Conservation (phyloP, 2,329 filamentous ascomycete genomes). For the Apiospora pterosperma region DNA sequence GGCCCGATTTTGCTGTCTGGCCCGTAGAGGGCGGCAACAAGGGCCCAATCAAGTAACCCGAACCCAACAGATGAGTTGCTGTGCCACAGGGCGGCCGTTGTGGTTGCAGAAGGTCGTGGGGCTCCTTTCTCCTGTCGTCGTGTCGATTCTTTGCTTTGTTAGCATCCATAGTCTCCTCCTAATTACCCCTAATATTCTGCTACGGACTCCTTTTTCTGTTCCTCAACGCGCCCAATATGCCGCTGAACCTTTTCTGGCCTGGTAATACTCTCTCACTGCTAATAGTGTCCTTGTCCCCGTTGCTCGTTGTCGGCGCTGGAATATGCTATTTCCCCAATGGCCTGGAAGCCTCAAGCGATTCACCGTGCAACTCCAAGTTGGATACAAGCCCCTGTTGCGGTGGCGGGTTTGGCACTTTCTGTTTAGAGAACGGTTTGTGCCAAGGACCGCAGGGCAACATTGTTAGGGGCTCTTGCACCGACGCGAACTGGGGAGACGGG, state of each 20-base stretch:
- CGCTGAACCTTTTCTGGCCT: not conserved
- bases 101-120: too few species aligned
- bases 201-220: too few species aligned
- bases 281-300: not conserved
- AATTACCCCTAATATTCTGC: too few species aligned
- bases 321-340: not conserved
- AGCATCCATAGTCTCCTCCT: too few species aligned
- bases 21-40: too few species aligned
- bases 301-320: not conserved
- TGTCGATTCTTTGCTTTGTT: too few species aligned
- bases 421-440: conserved; percentile 20
- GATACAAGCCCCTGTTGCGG: conserved; percentile 17
- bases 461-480: not conserved
- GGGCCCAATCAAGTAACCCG: too few species aligned
- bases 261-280: not conserved
- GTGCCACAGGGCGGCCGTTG: too few species aligned
- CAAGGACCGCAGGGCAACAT: not conserved
- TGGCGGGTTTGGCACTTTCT: conserved; percentile 15
- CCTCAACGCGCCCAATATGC: not conserved
- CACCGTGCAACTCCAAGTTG: not conserved
- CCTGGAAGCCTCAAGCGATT: not conserved
- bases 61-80: too few species aligned
- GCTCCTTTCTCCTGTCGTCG: too few species aligned
- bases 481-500: not conserved
- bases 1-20: too few species aligned